Evolutionary conservation across 2,329 filamentous ascomycete genomes (phyloP).

Genomic region (Epichloe gansuensis): DNA sequence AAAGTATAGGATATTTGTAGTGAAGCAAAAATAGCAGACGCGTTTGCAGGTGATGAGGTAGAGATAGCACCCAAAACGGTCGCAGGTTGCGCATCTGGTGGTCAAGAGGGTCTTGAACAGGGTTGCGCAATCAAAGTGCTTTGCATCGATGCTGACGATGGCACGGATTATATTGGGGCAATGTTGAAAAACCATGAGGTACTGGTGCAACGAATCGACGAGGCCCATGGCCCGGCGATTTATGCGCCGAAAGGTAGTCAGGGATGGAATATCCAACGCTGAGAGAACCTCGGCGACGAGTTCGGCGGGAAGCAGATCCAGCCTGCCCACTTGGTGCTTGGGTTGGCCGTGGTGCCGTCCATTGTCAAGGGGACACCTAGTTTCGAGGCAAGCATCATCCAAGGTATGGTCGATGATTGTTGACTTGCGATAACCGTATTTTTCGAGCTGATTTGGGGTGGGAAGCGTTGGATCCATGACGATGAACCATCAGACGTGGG

Average conservation of each 20-base stretch:
- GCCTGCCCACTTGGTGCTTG: slow-evolving; percentile 11
- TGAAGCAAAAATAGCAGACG: slow-evolving; percentile 27
- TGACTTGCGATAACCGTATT: not conserved
- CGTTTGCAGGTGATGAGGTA: slow-evolving; percentile 26
- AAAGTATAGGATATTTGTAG: slow-evolving; percentile 15
- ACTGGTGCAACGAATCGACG: slow-evolving; percentile 24
- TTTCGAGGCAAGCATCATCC: slow-evolving; percentile 10
- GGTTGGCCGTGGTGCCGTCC: slow-evolving; percentile 8
- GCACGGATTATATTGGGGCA: slow-evolving; percentile 19
- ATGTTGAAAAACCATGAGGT: slow-evolving; percentile 18
- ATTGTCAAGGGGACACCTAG: slow-evolving; percentile 16
- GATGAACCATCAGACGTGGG: too few species aligned
- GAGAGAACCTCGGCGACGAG: slow-evolving; percentile 16
- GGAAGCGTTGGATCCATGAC: not conserved
- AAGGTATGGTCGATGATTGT: not conserved
- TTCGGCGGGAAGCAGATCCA: slow-evolving; percentile 20
- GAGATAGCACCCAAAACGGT: slow-evolving; percentile 24
- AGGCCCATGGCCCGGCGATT: slow-evolving; percentile 21
- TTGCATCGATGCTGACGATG: slow-evolving; percentile 21
- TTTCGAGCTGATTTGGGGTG: not conserved
- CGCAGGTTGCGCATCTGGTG: slow-evolving; percentile 21
- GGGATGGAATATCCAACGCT: slow-evolving; percentile 19
- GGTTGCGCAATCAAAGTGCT: slow-evolving; percentile 16
- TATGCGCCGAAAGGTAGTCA: slow-evolving; percentile 24
- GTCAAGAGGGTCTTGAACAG: slow-evolving; percentile 22